These are phyloP conservation scores for Colletotrichum abscissum DNA, from an alignment of 2,329 filamentous ascomycete genomes.

Conservation along the genomic window DNA sequence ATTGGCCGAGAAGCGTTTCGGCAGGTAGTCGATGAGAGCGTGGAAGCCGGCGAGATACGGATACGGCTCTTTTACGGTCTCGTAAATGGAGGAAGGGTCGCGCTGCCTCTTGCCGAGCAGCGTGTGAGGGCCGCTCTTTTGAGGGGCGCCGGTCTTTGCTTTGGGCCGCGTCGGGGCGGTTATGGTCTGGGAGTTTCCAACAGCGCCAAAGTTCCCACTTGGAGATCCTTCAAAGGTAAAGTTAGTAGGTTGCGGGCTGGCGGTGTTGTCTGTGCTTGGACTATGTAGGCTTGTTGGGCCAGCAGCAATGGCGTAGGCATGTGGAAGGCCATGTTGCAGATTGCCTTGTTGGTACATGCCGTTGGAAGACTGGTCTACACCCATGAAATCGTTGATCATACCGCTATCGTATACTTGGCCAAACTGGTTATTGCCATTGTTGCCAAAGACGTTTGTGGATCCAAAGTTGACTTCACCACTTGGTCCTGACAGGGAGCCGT, in stretches of 20 bases:
- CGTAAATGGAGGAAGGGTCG: constrained; percentile 88
- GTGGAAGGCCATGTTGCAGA: constrained; percentile 71
- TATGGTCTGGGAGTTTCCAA: constrained; percentile 36
- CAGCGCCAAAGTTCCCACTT: constrained; percentile 39
- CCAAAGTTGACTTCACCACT: constrained; percentile 51
- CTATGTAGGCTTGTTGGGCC: constrained; percentile 72
- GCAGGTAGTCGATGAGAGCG: constrained; percentile 82
- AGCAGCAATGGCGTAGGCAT: constrained; percentile 73
- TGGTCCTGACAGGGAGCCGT: constrained; percentile 60
- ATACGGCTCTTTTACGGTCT: constrained; percentile 90
- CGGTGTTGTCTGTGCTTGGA: constrained; percentile 72
- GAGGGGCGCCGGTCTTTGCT: constrained; percentile 54
- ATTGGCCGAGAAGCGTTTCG: constrained; percentile 80
- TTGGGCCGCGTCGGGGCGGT: constrained; percentile 53
- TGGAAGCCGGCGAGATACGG: constrained; percentile 93
- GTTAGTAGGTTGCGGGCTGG: constrained; percentile 67
- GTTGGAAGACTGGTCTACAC: constrained; percentile 60
- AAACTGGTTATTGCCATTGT: constrained; percentile 61
- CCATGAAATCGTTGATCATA: constrained; percentile 64
- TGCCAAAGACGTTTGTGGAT: constrained; percentile 59
- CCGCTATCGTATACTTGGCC: constrained; percentile 62
- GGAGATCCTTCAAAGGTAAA: constrained; percentile 68
- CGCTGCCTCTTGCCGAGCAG: constrained; percentile 69
- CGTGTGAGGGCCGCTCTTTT: constrained; percentile 58
- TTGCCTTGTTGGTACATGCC: constrained; percentile 66